Evolutionary conservation across 179 eudicot genomes (phyloP), one percentile per base, ranked within the genome.

Genomic region (Beta corolliflora): DNA sequence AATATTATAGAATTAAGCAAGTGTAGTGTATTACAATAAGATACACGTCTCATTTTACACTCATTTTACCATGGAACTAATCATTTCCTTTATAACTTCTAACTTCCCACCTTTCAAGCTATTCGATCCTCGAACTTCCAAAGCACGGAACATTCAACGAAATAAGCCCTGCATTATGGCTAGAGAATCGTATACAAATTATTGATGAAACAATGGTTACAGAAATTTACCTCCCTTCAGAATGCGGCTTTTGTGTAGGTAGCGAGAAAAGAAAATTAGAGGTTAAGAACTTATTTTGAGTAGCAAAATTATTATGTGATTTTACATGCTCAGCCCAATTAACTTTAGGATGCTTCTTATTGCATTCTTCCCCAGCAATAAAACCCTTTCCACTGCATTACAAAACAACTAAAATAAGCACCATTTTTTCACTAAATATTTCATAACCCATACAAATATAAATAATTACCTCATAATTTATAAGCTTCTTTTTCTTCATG

Each of bases 201-300:
- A 48, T 36, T 44, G 71, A 56, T 46, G 54, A 11, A 15, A 19
- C 77, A 58, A 64, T 5, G 50, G 12, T 48, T 52, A 55, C 64
- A 79, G 52, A 21, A 61, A 75, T 83, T 44, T 84, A 93, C 98
- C 97, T 91, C 70, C 84, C 91, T 80, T 75, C 88, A 58, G 68
- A 6, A 63, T 45, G 77, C 60, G 92, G 92, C 81, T 88, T 94
- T 80, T 94, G 98, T 10, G 82, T 52, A 36, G 92, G 78, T 77
- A 94, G 80, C 12, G 99, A 94, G 83, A 78, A 89, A n/a, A 96
- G 91, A 79, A 96, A 90, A 77, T 88, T 94, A 25, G 98, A 88
- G 75, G 85, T 83, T 81, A 96, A 80, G 78, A 89, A 87, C 88
- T 89, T 89, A 71, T 90, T 79, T 85, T 92, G 99, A 60, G 70